These are phyloP conservation scores for Hypoxylon sp. DNA, from an alignment of 2,329 filamentous ascomycete species.

Conservation along the genomic window DNA sequence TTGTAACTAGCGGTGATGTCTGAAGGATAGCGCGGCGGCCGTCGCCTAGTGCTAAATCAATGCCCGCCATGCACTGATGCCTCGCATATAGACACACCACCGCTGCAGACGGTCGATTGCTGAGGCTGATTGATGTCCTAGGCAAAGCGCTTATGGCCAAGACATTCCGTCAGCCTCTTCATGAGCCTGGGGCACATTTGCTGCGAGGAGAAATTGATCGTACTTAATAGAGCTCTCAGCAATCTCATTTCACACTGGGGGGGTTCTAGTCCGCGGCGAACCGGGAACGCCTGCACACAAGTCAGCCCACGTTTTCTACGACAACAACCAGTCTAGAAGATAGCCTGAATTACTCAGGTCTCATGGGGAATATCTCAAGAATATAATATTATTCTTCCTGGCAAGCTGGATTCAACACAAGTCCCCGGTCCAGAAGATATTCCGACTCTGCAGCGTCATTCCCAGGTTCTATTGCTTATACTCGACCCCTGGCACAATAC, in stretches of 20 bases:
- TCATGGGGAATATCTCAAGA: background rate
- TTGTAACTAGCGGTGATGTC: background rate
- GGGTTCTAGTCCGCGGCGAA: background rate
- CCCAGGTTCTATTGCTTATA: background rate
- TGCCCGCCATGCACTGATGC: background rate
- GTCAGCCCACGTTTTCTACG: background rate
- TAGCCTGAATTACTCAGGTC: background rate
- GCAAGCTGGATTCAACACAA: background rate
- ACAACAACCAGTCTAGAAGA: background rate
- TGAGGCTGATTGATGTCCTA: background rate
- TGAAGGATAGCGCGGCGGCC: background rate
- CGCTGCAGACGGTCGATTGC: background rate
- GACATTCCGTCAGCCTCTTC: background rate
- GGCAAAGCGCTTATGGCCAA: background rate
- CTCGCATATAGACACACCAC: background rate
- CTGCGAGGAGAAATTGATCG: background rate
- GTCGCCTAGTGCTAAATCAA: background rate
- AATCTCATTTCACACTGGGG: background rate
- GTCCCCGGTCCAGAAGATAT: background rate
- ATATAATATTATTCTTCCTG: background rate
- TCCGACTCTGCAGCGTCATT: background rate
- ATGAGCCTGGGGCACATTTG: background rate
- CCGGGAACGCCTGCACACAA: background rate
- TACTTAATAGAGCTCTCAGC: background rate
- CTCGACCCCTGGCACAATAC: background rate